Percentiles rank a stretch among this genome's conserved stretches.
Conservation (phyloP, 2,329 filamentous ascomycete species). For the Lecanosticta acicola region DNA sequence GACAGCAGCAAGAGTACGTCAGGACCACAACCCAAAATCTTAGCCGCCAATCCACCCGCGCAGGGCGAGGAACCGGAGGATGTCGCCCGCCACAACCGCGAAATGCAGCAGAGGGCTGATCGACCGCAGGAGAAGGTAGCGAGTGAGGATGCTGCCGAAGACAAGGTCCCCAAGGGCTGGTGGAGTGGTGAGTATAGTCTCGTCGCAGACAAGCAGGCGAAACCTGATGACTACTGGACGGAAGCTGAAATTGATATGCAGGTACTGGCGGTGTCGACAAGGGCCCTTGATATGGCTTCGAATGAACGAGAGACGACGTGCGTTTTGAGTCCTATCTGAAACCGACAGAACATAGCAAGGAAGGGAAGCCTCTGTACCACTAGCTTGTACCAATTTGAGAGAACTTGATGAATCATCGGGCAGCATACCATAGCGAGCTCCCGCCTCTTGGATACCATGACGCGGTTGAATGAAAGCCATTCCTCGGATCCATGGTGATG, state of each 20-base stretch:
- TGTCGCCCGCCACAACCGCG: slow-evolving; percentile 27
- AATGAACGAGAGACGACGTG: background rate
- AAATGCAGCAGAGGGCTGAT: slow-evolving; percentile 42
- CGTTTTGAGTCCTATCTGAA: background rate
- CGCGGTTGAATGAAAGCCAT: no score
- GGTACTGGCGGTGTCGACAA: slow-evolving; percentile 3
- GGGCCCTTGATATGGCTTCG: background rate
- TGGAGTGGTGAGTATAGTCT: slow-evolving; percentile 9
- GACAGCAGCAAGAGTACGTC: slow-evolving; percentile 5
- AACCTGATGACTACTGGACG: no score
- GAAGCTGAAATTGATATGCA: background rate
- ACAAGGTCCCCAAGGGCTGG: slow-evolving; percentile 9
- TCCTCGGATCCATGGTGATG: no score
- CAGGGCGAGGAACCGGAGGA: slow-evolving; percentile 9
- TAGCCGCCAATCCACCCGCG: slow-evolving; percentile 7
- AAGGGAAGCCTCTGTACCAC: no score
- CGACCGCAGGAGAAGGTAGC: slow-evolving; percentile 24
- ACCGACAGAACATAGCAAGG: no score
- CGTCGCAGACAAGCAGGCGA: no score
- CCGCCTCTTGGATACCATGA: no score
- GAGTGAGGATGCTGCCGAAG: slow-evolving; percentile 8
- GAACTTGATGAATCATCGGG: no score
- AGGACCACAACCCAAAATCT: slow-evolving; percentile 9
- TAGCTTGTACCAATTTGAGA: no score
- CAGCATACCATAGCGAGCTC: no score